Base-by-base conservation (phyloP, 306 rosid genomes). In the Urtica urens region DNA sequence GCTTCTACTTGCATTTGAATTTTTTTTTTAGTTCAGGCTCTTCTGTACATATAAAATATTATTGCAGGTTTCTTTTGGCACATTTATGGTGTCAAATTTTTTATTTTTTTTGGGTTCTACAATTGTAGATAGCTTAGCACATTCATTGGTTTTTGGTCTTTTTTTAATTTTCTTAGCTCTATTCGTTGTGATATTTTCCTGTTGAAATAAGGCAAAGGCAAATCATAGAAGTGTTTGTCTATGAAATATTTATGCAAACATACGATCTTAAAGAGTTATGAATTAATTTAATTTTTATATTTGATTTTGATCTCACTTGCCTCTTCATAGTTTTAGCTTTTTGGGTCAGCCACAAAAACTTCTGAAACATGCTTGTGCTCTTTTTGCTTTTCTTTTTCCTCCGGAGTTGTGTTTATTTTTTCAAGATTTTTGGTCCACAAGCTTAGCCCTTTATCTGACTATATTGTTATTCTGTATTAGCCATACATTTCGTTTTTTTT, bases 1-100 rank as follows among this genome's bases (percentile, higher is more conserved):
- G 99, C 99, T 37, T 85, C 99, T 40, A 85, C 83, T 30, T 71
- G 67, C 67, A 57, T 62, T 46, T 78, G 48, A 59, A 48, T 55
- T 44, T 59, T 52, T 9, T 10, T 35, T 6, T 7, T 10, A 23
- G n/a, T 22, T 41, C 29, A 23, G 30, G n/a, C n/a, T n/a, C 6
- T 23, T 23, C n/a, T 45, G 49, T 45, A 23, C 29, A 45, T 23
- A n/a, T n/a, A n/a, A n/a, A n/a, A n/a, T n/a, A 45, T 8, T 31
- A 10, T 23, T 19, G 57, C 33, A 7, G 13, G 37, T 31, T 31
- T 16, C n/a, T 31, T 12, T 16, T 19, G 43, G 57, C 23, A 49
- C 33, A 18, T 17, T 48, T 49, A 27, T 17, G 25, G 3, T 30
- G 1, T 29, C 34, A 28, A 28, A 39, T n/a, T 28, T 39, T 13